Evolutionary conservation across 2,329 filamentous ascomycete genomes (phyloP), one percentile per base, ranked within the genome.

Genomic region (Cordyceps javanica): DNA sequence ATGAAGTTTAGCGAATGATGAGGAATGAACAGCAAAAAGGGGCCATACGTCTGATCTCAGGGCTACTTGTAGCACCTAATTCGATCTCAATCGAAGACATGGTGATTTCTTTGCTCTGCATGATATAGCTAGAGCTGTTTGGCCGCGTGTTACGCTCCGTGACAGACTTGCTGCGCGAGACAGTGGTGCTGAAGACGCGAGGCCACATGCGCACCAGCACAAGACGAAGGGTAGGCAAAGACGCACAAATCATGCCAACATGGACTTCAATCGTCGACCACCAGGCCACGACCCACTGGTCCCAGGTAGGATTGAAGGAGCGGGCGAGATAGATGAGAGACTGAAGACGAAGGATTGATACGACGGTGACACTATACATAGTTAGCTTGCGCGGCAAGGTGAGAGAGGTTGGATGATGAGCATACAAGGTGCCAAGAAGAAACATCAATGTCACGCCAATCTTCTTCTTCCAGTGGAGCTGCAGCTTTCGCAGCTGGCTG

Each of bases 401-500:
- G 19, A 19, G n/a, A n/a, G n/a, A 9, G 3, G n/a, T 13, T 11
- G 21, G 11, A 14, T 11, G 23, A 42, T 4, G 13, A 30, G 69
- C 73, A 65, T 63, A 74, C 73, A 78, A 76, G 19, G 72, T 67
- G 11, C 80, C 79, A 11, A 81, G 71, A 13, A 71, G 70, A 58
- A 82, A 81, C 77, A 82, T 81, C 58, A 79, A 58, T 4, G 69
- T 69, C 3, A 81, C 73, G 21, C 76, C 72, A 28, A 76, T 44
- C 67, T 79, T 82, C 67, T 77, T 79, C 62, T 73, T 76, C 69
- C 72, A 76, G 54, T 74, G 72, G 26, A 81, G 60, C 6, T 74
- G 72, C 8, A 82, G 68, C 0, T 66, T 57, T 25, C 67, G 65
- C 3, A 82, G 63, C 56, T 79, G 73, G 19, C 72, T 73, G 7